Evolutionary conservation across 1,284 basidiomycete genomes (phyloP), one percentile per base, ranked within the genome.

Genomic region (Trametes hirsuta): DNA sequence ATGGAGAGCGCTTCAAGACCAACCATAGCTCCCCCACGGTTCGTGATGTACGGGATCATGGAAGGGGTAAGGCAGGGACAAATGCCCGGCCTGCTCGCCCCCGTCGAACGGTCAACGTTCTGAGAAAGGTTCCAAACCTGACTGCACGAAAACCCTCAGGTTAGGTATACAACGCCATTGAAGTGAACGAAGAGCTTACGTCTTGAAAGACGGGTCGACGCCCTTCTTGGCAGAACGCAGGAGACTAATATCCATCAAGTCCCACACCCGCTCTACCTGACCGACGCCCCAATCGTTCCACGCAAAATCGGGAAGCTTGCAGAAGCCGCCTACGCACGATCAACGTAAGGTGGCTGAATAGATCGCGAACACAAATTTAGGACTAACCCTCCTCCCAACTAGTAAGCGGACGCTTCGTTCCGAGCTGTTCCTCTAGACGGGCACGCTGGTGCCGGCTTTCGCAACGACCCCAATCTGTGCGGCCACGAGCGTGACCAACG

Each of bases 41-140:
- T 95, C 34, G 96, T 95, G 70, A 97, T 90, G 72, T 95, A 98
- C 0, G 96, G 94, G 64, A 98, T 98, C 91, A 97, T 97, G 37
- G 93, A 91, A 0, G 95, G 95, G 0, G 95, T 98, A 18, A 98
- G 83, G 74, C 95, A 98, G 1, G 93, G 93, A 59, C 90, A 93
- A 47, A 97, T 91, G 8, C 95, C 95, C 1, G 88, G 80, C 72
- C 88, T 88, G 59, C 84, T 86, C 0, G 91, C 89, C 4, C 91
- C 92, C 41, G 90, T 93, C 44, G 91, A 92, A 14, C 95, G 86
- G 74, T 95, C 94, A 34, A 98, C 96, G 67, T 98, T 98, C 74
- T 98, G 95, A 4, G 94, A 96, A n/a, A 98, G 81, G 74, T 98
- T 98, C 96, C 95, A 98, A 1, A 97, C 91, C 75, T 90, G 81